These are phyloP conservation scores for Metarhizium rileyi DNA, from an alignment of 2,329 filamentous ascomycete genomes.

Conservation along the genomic window DNA sequence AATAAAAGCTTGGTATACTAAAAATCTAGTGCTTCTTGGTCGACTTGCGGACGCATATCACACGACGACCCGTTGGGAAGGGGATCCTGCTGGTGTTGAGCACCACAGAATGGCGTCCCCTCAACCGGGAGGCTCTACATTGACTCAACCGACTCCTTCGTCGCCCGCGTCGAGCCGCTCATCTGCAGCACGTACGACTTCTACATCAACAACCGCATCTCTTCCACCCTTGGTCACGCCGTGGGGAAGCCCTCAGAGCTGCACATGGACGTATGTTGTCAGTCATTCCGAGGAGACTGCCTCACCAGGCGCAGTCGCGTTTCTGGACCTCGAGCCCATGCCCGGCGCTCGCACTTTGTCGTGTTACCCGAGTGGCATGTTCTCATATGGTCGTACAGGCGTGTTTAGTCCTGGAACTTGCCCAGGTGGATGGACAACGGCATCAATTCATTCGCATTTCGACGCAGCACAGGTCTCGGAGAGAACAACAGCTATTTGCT, in stretches of 20 bases:
- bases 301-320: conserved; percentile 22
- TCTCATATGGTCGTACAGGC: conserved; percentile 24
- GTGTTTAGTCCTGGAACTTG: conserved; percentile 31
- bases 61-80: neutral
- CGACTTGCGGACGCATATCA: neutral
- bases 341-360: conserved; percentile 27
- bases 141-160: conserved; percentile 9
- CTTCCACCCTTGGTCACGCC: conserved; percentile 28
- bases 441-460: conserved; percentile 20
- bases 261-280: conserved; percentile 29
- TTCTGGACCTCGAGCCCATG: conserved; percentile 27
- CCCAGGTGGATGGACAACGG: conserved; percentile 31
- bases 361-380: conserved; percentile 32
- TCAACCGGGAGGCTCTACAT: conserved; percentile 1
- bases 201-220: conserved; percentile 8
- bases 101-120: conserved; percentile 4
- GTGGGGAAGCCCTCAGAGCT: conserved; percentile 26
- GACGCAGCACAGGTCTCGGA: conserved; percentile 17
- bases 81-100: neutral
- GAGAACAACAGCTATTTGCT: conserved; percentile 31
- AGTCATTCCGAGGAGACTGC: conserved; percentile 15
- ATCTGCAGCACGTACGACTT: neutral
- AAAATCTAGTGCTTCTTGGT: neutral
- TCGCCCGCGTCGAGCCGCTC: neutral
- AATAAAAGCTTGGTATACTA: neutral